Conservation (phyloP, 495 filamentous ascomycete species). For the Penicillium arizonense region DNA sequence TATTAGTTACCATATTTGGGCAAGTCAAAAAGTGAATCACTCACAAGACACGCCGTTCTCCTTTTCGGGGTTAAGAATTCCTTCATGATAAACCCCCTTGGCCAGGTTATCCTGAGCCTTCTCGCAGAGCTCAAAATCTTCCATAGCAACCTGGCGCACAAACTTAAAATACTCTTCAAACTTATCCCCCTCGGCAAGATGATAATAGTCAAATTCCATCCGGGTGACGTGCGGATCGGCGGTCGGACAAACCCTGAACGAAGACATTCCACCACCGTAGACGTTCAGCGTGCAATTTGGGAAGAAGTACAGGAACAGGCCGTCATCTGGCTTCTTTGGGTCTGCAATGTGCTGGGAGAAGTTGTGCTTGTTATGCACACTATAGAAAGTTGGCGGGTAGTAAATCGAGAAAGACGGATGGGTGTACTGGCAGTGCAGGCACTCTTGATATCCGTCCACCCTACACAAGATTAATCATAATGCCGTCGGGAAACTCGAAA, state of each 20-base stretch:
- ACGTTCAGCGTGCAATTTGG: conserved; percentile 61
- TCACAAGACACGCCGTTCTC: conserved; percentile 57
- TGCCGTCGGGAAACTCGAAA: not conserved
- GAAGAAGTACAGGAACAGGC: conserved; percentile 61
- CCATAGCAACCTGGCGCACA: conserved; percentile 57
- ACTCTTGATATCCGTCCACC: conserved; percentile 64
- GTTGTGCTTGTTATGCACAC: conserved; percentile 55
- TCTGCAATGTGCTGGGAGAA: conserved; percentile 60
- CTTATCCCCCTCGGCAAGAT: conserved; percentile 49
- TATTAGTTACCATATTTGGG: not conserved
- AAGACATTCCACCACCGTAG: conserved; percentile 60
- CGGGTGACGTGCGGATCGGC: conserved; percentile 50
- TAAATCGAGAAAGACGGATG: conserved; percentile 58
- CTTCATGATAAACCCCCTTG: conserved; percentile 56
- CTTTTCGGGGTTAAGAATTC: conserved; percentile 56
- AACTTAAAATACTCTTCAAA: conserved; percentile 62
- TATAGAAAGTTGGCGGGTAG: conserved; percentile 59
- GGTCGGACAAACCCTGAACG: conserved; percentile 57
- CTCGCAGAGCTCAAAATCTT: conserved; percentile 61
- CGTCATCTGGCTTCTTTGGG: conserved; percentile 53
- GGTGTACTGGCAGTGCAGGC: conserved; percentile 62
- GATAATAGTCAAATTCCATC: conserved; percentile 66
- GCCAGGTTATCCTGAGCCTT: conserved; percentile 56
- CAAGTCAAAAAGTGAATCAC: conserved; percentile 10
- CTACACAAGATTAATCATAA: conserved; percentile 14